A percentile compares a stretch with the other conserved stretches of the same genome.
Conservation (phyloP, 495 filamentous ascomycete species). For the Tuber melanosporum region DNA sequence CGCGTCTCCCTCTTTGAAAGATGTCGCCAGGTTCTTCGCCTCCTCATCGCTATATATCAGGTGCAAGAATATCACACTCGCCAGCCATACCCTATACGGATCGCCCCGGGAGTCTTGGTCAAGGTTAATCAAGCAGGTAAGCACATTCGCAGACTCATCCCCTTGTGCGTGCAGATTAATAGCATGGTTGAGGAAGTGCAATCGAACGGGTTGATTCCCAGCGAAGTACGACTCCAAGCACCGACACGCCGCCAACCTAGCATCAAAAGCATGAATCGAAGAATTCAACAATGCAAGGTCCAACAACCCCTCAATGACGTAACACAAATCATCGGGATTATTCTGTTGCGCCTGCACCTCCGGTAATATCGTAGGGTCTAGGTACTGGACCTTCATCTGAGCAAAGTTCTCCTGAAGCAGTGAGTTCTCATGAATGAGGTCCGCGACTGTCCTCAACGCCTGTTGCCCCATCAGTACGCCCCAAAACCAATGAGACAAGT, state of each 20-base stretch:
- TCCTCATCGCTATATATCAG: slow-evolving; percentile 75
- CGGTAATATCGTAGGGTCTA: slow-evolving; percentile 49
- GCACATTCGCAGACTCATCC: slow-evolving; percentile 78
- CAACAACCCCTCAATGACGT: slow-evolving; percentile 90
- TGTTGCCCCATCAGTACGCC: slow-evolving; percentile 42
- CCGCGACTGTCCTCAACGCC: slow-evolving; percentile 77
- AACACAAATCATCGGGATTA: slow-evolving; percentile 58
- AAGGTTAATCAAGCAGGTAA: slow-evolving; percentile 64
- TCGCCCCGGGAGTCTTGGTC: slow-evolving; percentile 57
- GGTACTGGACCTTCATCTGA: slow-evolving; percentile 59
- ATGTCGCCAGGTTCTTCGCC: slow-evolving; percentile 72
- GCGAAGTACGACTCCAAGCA: slow-evolving; percentile 88
- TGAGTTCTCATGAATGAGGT: slow-evolving; percentile 77
- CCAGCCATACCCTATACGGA: slow-evolving; percentile 88
- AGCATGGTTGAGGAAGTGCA: slow-evolving; percentile 79
- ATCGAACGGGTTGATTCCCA: slow-evolving; percentile 52
- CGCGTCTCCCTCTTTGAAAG: slow-evolving; percentile 80
- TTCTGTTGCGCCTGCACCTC: slow-evolving; percentile 43
- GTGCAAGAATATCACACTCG: slow-evolving; percentile 81
- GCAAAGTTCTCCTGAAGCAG: slow-evolving; percentile 78
- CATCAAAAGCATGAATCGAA: slow-evolving; percentile 62
- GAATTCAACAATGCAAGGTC: slow-evolving; percentile 70
- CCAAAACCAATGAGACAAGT: neutral
- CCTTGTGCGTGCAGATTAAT: slow-evolving; percentile 79
- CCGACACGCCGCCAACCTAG: slow-evolving; percentile 75